Evolutionary conservation across 345 rosid species (phyloP).

Genomic region (Sonneratia alba): DNA sequence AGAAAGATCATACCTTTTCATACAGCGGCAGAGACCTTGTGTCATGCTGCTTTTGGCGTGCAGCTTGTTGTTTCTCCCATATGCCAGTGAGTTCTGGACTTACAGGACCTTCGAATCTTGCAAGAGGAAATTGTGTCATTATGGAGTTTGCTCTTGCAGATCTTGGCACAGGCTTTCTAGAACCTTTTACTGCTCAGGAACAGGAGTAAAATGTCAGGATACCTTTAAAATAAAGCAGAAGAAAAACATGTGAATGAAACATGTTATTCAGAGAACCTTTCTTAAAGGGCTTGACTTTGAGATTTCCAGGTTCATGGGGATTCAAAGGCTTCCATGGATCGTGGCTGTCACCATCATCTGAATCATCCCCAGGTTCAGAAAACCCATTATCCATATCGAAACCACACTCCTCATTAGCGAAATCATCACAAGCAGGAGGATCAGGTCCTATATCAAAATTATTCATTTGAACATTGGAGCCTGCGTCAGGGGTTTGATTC

Average conservation of each 20-base stretch:
- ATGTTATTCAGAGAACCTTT: constrained; percentile 39
- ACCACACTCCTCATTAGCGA: constrained; percentile 28
- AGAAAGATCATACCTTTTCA: constrained; percentile 50
- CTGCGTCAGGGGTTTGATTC: constrained; percentile 32
- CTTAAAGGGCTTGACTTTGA: constrained; percentile 76
- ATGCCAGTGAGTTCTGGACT: constrained; percentile 59
- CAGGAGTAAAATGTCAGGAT: constrained; percentile 1
- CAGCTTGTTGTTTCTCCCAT: constrained; percentile 39
- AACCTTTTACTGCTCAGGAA: constrained; percentile 51
- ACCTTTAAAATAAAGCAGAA: constrained; percentile 5
- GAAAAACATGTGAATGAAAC: constrained; percentile 10
- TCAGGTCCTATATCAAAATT: constrained; percentile 20
- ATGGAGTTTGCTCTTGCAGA: constrained; percentile 28
- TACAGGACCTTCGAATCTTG: constrained; percentile 55
- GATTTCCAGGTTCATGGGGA: constrained; percentile 87
- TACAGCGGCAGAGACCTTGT: constrained; percentile 42
- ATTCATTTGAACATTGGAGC: constrained; percentile 25
- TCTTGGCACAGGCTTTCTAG: constrained; percentile 31
- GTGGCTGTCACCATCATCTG: constrained; percentile 49
- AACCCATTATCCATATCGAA: constrained; percentile 42
- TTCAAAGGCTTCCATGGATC: constrained; percentile 95
- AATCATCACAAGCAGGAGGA: constrained; percentile 23
- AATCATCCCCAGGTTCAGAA: constrained; percentile 47
- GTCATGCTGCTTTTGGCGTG: constrained; percentile 19
- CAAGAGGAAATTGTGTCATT: constrained; percentile 64